Evolutionary conservation across 148 eudicot genomes (phyloP).

Genomic region (Rhododendron kiyosumense): DNA sequence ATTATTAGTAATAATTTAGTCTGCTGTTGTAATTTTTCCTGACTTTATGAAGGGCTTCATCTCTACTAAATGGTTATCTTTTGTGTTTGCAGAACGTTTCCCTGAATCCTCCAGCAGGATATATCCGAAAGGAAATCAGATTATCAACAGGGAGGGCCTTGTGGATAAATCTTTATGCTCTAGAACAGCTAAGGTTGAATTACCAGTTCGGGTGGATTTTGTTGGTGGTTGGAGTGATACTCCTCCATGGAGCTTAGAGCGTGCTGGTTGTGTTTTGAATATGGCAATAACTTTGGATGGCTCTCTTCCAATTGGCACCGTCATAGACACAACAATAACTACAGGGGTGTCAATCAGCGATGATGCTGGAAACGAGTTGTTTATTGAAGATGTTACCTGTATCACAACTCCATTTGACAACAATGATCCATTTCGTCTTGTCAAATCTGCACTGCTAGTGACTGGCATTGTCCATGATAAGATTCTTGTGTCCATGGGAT

Average conservation of each 20-base stretch:
- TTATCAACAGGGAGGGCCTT: constrained; percentile 16
- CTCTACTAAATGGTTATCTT: constrained; percentile 4
- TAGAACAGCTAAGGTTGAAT: constrained; percentile 67
- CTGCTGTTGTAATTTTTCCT: neutral
- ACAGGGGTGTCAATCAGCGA: constrained; percentile 54
- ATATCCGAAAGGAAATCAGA: constrained; percentile 22
- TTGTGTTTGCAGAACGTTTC: constrained; percentile 43
- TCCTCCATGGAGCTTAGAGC: constrained; percentile 99
- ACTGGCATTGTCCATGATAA: constrained; percentile 58
- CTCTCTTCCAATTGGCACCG: constrained; percentile 83
- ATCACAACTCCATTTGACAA: constrained; percentile 71
- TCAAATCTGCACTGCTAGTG: constrained; percentile 85
- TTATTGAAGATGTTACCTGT: constrained; percentile 48
- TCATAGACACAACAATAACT: constrained; percentile 46
- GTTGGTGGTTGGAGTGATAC: constrained; percentile 99
- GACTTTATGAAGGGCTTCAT: neutral
- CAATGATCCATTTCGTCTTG: constrained; percentile 86
- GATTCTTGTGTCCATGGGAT: constrained; percentile 41
- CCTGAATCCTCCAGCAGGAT: constrained; percentile 41
- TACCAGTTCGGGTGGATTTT: constrained; percentile 95
- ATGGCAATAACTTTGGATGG: constrained; percentile 83
- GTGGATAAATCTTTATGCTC: constrained; percentile 26
- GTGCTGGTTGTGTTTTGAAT: constrained; percentile 91
- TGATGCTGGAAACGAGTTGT: constrained; percentile 57
- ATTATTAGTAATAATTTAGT: neutral